These are phyloP conservation scores for Beta vulgaris DNA, from an alignment of 148 eudicot genomes.

Conservation along the genomic window DNA sequence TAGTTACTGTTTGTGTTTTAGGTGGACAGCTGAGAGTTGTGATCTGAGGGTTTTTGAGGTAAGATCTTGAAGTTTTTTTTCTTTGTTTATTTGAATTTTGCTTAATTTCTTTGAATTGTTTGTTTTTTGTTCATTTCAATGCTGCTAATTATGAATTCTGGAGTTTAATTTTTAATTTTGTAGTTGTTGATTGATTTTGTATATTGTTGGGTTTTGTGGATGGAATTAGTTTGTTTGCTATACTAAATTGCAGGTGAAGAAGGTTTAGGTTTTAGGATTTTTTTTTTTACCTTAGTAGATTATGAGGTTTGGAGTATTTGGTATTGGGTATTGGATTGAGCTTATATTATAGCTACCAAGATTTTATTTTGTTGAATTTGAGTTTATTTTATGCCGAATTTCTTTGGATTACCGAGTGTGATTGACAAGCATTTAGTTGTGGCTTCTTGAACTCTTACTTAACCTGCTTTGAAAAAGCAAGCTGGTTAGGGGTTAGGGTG, in stretches of 20 bases:
- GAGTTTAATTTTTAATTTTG: not conserved
- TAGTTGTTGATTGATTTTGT: not conserved
- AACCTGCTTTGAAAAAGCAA: not conserved
- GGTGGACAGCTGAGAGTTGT: conserved; percentile 10
- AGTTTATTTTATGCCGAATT: not conserved
- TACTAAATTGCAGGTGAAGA: not conserved
- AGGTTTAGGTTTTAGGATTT: not conserved
- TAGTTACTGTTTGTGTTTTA: conserved; percentile 4
- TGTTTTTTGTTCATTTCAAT: not conserved
- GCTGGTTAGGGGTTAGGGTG: not conserved
- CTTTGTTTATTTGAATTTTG: not conserved
- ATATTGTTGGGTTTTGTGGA: not conserved
- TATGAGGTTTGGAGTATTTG: no score
- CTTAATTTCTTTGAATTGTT: not conserved
- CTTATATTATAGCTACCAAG: conserved; percentile 5
- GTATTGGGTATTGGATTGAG: conserved; percentile 26
- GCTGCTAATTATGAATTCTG: conserved; percentile 1
- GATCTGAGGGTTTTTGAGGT: conserved; percentile 20
- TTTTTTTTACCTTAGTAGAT: not conserved
- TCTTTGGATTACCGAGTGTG: not conserved
- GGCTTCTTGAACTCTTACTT: not conserved
- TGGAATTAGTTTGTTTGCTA: not conserved
- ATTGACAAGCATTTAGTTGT: not conserved
- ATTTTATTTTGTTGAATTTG: conserved; percentile 5
- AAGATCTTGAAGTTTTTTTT: conserved; percentile 14